phyloP scores from a whole-genome alignment of 495 filamentous ascomycete genomes.

The Podospora conica region DNA sequence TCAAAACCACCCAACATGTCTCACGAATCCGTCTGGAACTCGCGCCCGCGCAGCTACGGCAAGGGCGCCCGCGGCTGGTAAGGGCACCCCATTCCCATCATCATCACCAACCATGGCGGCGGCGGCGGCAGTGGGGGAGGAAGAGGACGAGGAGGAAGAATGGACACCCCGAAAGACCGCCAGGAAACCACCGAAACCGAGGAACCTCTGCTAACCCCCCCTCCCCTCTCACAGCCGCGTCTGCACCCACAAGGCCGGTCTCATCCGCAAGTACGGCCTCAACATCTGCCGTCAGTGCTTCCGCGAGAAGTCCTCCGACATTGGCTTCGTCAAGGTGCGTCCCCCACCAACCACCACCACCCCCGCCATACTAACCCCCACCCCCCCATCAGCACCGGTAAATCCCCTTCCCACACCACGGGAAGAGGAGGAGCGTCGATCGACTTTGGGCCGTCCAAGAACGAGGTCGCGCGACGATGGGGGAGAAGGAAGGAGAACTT shows the following conservation, averaged over 20 bases:
- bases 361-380: constrained; percentile 4
- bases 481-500: background rate
- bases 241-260: constrained; percentile 89
- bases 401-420: constrained; percentile 8
- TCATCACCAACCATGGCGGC: background rate
- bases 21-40: constrained; percentile 99
- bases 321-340: constrained; percentile 95
- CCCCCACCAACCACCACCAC: constrained; percentile 1
- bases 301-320: constrained; percentile 91
- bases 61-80: constrained; percentile 92
- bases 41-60: constrained; percentile 91
- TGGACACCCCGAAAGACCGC: too few relatives aligned
- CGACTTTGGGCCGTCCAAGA: background rate
- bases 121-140: background rate
- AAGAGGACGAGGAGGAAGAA: constrained; percentile 4
- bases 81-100: constrained; percentile 23
- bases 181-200: background rate
- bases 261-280: constrained; percentile 98
- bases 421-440: background rate
- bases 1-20: constrained; percentile 61
- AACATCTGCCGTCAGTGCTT: constrained; percentile 99
- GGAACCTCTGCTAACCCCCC: background rate
- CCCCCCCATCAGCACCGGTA: constrained; percentile 27
- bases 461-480: background rate
- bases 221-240: constrained; percentile 62